A percentile compares a stretch with the other conserved stretches of the same genome.
phyloP scores from a whole-genome alignment of 805 yeast species.

The Hanseniaspora vineae region DNA sequence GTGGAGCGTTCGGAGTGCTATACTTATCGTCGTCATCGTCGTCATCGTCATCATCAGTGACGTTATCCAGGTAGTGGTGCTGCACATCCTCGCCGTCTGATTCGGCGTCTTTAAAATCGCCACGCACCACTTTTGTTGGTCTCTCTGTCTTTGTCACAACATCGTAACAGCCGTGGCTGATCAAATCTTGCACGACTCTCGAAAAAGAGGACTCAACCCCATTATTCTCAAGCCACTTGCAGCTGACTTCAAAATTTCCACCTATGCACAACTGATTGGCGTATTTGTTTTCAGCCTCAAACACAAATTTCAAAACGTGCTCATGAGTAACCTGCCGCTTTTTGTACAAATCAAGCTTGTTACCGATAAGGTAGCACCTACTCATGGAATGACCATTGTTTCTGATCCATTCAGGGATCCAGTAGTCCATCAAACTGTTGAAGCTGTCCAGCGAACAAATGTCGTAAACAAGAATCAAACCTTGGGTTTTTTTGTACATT shows the following conservation, averaged over 20 bases:
- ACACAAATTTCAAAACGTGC: slow-evolving; percentile 24
- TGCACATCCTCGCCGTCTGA: not conserved
- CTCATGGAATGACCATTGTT: slow-evolving; percentile 16
- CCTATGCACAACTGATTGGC: slow-evolving; percentile 20
- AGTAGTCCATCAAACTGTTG: slow-evolving; percentile 25
- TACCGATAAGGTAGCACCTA: slow-evolving; percentile 33
- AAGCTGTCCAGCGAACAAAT: slow-evolving; percentile 28
- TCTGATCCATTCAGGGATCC: slow-evolving; percentile 31
- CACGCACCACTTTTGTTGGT: not conserved
- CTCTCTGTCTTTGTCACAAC: slow-evolving; percentile 10
- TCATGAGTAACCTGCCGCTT: slow-evolving; percentile 28
- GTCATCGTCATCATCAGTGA: not conserved
- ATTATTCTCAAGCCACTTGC: slow-evolving; percentile 23
- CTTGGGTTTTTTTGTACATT: slow-evolving; percentile 34
- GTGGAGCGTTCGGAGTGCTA: too few species aligned
- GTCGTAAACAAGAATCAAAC: slow-evolving; percentile 32
- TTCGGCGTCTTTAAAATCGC: not conserved
- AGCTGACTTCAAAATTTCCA: slow-evolving; percentile 36
- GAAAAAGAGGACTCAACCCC: slow-evolving; percentile 28
- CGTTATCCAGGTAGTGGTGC: too few species aligned
- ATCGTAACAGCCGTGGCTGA: slow-evolving; percentile 28
- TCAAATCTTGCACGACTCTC: slow-evolving; percentile 27
- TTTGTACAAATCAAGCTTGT: slow-evolving; percentile 27
- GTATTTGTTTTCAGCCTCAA: slow-evolving; percentile 20
- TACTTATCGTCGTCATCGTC: not conserved